Percentiles rank a stretch among this genome's conserved stretches.
Conservation (phyloP, 441 rosid genomes). For the Gossypium trilobum region DNA sequence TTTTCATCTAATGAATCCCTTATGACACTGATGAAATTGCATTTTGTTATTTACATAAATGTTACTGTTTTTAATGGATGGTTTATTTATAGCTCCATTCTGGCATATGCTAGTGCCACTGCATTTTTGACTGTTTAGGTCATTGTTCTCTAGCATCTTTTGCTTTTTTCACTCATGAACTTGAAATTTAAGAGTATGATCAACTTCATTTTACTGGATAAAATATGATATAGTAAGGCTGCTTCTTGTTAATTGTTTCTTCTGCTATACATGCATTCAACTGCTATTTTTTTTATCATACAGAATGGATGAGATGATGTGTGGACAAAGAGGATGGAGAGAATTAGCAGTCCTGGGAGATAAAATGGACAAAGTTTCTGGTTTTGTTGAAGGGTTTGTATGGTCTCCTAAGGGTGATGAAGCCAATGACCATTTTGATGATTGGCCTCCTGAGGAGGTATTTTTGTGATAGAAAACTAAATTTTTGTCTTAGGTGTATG, state of each 20-base stretch:
- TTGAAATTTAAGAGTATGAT: background rate
- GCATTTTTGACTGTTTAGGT: background rate
- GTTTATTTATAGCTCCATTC: conserved; percentile 6
- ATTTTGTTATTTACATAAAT: background rate
- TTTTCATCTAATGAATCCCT: background rate
- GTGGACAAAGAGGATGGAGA: conserved; percentile 67
- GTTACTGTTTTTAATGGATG: background rate
- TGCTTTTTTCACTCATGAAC: background rate
- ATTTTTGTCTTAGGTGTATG: background rate
- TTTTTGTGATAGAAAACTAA: background rate
- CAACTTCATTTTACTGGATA: background rate
- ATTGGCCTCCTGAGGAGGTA: conserved; percentile 61
- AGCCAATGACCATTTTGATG: conserved; percentile 32
- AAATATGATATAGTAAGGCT: background rate
- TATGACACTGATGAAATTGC: background rate
- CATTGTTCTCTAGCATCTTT: background rate
- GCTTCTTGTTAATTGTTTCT: background rate
- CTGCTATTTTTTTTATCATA: conserved; percentile 9
- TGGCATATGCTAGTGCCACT: background rate
- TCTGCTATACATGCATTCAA: background rate
- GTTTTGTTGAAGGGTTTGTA: conserved; percentile 56
- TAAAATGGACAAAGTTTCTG: conserved; percentile 47
- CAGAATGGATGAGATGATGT: conserved; percentile 74
- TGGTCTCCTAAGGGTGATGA: conserved; percentile 57
- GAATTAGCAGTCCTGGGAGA: conserved; percentile 57